Evolutionary conservation across 2,329 filamentous ascomycete genomes (phyloP).

Genomic region (Zymoseptoria tritici): DNA sequence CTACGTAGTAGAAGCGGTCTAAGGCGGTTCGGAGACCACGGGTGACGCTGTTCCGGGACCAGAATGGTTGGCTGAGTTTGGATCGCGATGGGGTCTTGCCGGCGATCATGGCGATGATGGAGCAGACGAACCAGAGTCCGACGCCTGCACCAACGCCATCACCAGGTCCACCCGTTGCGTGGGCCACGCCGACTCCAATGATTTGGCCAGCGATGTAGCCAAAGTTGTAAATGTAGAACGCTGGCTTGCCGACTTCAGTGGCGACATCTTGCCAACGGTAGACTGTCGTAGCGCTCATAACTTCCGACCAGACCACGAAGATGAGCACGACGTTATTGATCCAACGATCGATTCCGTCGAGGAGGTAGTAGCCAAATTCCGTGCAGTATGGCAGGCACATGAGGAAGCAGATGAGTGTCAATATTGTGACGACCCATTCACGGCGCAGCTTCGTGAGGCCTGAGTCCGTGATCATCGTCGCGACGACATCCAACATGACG

Average conservation of each 20-base stretch:
- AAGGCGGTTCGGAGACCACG: background rate
- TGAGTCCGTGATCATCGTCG: conserved; percentile 48
- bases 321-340: conserved; percentile 49
- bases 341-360: conserved; percentile 50
- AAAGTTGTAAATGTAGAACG: conserved; percentile 42
- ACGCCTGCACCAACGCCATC: conserved; percentile 39
- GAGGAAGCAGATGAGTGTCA: conserved; percentile 46
- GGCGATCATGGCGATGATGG: conserved; percentile 35
- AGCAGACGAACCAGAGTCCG: conserved; percentile 43
- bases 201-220: conserved; percentile 50
- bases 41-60: conserved; percentile 19
- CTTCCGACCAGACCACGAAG: conserved; percentile 49
- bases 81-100: conserved; percentile 31
- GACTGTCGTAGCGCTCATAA: conserved; percentile 46
- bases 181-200: conserved; percentile 45
- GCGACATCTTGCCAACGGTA: conserved; percentile 47
- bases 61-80: conserved; percentile 24
- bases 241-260: conserved; percentile 37
- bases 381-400: conserved; percentile 52
- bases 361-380: conserved; percentile 50
- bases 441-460: conserved; percentile 41
- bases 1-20: conserved; percentile 32
- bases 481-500: conserved; percentile 51
- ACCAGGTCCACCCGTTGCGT: conserved; percentile 26
- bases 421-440: conserved; percentile 42